These are phyloP conservation scores for Penicillium expansum DNA, from an alignment of 2,329 filamentous ascomycete species.

Conservation along the genomic window DNA sequence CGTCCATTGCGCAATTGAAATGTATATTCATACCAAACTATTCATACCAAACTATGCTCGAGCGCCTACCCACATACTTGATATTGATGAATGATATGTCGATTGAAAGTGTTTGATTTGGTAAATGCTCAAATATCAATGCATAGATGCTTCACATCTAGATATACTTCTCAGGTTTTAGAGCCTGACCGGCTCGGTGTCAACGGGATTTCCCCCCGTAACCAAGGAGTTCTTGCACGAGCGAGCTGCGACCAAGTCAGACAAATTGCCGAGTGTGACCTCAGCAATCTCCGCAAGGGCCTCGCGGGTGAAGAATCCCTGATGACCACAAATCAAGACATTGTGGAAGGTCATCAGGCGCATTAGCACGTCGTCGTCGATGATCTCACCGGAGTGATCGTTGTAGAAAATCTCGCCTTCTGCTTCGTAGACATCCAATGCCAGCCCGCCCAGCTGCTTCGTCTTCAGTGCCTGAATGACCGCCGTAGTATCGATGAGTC, in stretches of 20 bases:
- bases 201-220: constrained; percentile 24
- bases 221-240: constrained; percentile 33
- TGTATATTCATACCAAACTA: background rate
- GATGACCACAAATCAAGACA: constrained; percentile 64
- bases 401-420: constrained; percentile 62
- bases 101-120: background rate
- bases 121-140: background rate
- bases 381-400: constrained; percentile 63
- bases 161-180: constrained; percentile 4
- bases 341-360: constrained; percentile 67
- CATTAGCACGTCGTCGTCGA: constrained; percentile 65
- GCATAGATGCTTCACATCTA: background rate
- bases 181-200: constrained; percentile 32
- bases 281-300: constrained; percentile 63
- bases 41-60: background rate
- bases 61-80: background rate
- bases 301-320: constrained; percentile 68
- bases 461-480: constrained; percentile 61
- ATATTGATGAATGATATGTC: background rate
- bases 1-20: constrained; percentile 11
- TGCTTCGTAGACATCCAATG: constrained; percentile 67
- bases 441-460: constrained; percentile 59
- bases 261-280: constrained; percentile 58
- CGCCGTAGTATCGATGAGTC: constrained; percentile 59
- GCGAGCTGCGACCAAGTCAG: constrained; percentile 28